These are phyloP conservation scores for Crucihimalaya himalaica DNA, from an alignment of 345 rosid genomes.

Conservation along the genomic window DNA sequence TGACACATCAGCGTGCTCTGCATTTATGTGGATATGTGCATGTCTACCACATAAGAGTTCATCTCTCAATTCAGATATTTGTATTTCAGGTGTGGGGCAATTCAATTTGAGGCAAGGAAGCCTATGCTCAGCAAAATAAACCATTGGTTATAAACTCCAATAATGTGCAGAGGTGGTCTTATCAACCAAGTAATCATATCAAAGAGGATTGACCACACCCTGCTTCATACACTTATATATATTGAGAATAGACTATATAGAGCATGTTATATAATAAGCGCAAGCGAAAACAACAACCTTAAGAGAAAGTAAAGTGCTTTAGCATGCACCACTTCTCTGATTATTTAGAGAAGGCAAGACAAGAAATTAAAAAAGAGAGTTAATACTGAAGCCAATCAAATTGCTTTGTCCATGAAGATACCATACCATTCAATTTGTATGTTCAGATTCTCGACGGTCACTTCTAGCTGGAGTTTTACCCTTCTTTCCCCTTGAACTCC, in stretches of 20 bases:
- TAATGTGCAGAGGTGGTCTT: no score
- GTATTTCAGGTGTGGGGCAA: no score
- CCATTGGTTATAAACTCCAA: no score
- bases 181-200: background rate
- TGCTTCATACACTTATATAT: background rate
- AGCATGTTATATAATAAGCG: background rate
- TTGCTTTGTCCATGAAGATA: slow-evolving; percentile 8
- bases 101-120: no score
- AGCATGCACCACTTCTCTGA: slow-evolving; percentile 28
- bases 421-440: slow-evolving; percentile 25
- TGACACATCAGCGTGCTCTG: background rate
- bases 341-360: slow-evolving; percentile 31
- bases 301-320: slow-evolving; percentile 30
- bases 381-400: slow-evolving; percentile 12
- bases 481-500: slow-evolving; percentile 20
- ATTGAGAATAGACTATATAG: background rate
- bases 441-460: slow-evolving; percentile 28
- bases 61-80: no score
- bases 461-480: slow-evolving; percentile 21
- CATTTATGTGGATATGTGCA: no score
- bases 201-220: background rate
- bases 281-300: slow-evolving; percentile 18
- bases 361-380: background rate
- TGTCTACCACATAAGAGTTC: no score
- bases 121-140: no score